Evolutionary conservation across 2,329 filamentous ascomycete species (phyloP).

Genomic region (Pseudocercospora macadamiae): DNA sequence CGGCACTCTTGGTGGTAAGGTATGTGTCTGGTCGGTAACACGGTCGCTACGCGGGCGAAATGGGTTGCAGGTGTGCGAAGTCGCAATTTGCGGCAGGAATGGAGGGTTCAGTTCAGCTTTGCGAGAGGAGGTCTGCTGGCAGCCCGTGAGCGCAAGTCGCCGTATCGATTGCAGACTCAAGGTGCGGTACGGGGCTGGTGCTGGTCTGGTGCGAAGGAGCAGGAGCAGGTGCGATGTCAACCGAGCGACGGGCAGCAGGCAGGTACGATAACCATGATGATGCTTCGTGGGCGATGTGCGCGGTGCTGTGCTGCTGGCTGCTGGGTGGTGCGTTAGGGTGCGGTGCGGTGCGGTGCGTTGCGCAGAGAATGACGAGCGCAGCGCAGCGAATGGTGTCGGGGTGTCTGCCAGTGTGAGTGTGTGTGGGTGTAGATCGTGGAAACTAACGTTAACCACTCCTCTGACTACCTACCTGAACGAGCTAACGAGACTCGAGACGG

Average conservation of each 20-base stretch:
- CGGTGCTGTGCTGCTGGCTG: background rate
- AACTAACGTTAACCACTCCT: too few relatives aligned
- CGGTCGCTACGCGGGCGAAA: constrained; percentile 7
- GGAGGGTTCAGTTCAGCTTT: constrained; percentile 2
- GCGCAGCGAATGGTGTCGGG: background rate
- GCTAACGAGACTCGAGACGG: background rate
- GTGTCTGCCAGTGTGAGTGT: too few relatives aligned
- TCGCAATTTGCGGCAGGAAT: constrained; percentile 22
- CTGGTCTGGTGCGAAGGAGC: background rate
- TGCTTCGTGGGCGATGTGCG: background rate
- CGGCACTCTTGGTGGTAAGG: background rate
- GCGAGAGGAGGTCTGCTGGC: background rate
- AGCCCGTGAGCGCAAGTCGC: background rate
- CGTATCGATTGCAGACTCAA: too few relatives aligned
- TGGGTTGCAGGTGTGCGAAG: constrained; percentile 9
- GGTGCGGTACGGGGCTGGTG: background rate
- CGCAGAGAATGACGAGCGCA: background rate
- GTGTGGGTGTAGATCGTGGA: too few relatives aligned
- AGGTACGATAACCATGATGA: background rate
- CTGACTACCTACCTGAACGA: background rate
- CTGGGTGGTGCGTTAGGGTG: background rate
- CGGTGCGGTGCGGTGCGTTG: constrained; percentile 5
- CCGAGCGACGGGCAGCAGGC: too few relatives aligned
- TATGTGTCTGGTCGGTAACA: constrained; percentile 13
- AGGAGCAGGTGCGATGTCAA: background rate